A percentile compares a stretch with the other conserved stretches of the same genome.
Evolutionary conservation across 2,329 filamentous ascomycete species (phyloP).

Genomic region (Trichoderma sp.): DNA sequence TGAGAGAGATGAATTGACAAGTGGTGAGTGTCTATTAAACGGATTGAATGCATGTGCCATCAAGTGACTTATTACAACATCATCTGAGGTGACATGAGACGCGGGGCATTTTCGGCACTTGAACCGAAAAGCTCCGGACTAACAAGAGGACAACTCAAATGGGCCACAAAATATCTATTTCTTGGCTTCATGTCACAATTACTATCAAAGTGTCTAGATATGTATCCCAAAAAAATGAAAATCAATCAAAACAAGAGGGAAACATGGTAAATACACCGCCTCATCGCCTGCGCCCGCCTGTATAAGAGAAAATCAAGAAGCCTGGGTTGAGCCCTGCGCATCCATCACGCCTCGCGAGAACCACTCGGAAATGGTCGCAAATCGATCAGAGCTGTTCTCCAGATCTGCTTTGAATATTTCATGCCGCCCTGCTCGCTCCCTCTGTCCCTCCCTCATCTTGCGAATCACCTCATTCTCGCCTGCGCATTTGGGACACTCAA

Average conservation of each 20-base stretch:
- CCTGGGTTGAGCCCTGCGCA: conserved; percentile 41
- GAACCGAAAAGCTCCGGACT: neutral
- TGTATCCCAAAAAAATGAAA: neutral
- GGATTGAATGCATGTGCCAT: neutral
- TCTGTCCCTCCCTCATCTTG: conserved; percentile 82
- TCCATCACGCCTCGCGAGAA: conserved; percentile 91
- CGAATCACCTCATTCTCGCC: conserved; percentile 83
- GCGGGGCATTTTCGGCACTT: conserved; percentile 17
- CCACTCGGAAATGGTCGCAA: conserved; percentile 91
- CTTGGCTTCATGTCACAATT: neutral
- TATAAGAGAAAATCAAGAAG: conserved; percentile 12
- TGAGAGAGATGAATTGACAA: neutral
- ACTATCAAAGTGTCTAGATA: conserved; percentile 1
- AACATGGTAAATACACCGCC: neutral
- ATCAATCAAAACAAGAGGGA: neutral
- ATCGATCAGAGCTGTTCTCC: conserved; percentile 74
- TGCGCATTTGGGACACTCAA: conserved; percentile 85
- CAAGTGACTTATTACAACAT: neutral
- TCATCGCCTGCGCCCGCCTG: conserved; percentile 1
- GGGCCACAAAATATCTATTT: neutral
- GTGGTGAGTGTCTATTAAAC: neutral
- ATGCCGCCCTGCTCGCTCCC: conserved; percentile 82
- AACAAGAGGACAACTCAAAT: neutral
- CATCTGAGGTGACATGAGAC: conserved; percentile 1
- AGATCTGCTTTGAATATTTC: conserved; percentile 86